phyloP scores from a whole-genome alignment of 2,329 filamentous ascomycete genomes.

The Pseudocercospora musae region DNA sequence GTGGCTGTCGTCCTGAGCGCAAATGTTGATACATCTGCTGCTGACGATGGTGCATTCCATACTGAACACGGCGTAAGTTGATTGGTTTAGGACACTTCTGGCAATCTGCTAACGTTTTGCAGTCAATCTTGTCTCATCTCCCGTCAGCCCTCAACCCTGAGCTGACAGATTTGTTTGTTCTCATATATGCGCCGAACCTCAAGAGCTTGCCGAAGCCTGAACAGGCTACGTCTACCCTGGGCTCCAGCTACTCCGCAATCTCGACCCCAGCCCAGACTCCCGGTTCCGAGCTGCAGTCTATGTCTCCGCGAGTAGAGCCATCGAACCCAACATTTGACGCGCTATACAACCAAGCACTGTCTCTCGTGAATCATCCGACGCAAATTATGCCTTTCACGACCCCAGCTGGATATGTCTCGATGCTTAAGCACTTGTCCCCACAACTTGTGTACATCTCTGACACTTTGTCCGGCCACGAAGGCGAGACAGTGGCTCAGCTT shows the following conservation, averaged over 20 bases:
- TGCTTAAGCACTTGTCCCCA: constrained; percentile 79
- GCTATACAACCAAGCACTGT: constrained; percentile 73
- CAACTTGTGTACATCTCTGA: constrained; percentile 84
- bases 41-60: constrained; percentile 53
- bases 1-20: constrained; percentile 89
- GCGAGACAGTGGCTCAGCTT: constrained; percentile 67
- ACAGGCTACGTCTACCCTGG: constrained; percentile 58
- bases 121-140: constrained; percentile 78
- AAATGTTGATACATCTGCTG: constrained; percentile 58
- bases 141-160: constrained; percentile 72
- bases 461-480: constrained; percentile 63
- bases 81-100: neutral
- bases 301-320: constrained; percentile 43
- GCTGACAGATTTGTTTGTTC: constrained; percentile 73
- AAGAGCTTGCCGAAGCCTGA: constrained; percentile 38
- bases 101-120: constrained; percentile 23
- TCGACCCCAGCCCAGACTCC: constrained; percentile 61
- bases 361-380: constrained; percentile 76
- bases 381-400: constrained; percentile 89
- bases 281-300: constrained; percentile 53
- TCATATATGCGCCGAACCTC: constrained; percentile 83
- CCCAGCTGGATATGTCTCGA: constrained; percentile 76
- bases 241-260: constrained; percentile 88
- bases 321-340: constrained; percentile 60
- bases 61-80: constrained; percentile 77